Evolutionary conservation across 352 stramenopile species (phyloP), one percentile per base, ranked within the genome.

Genomic region (Globisporangium ultimum): DNA sequence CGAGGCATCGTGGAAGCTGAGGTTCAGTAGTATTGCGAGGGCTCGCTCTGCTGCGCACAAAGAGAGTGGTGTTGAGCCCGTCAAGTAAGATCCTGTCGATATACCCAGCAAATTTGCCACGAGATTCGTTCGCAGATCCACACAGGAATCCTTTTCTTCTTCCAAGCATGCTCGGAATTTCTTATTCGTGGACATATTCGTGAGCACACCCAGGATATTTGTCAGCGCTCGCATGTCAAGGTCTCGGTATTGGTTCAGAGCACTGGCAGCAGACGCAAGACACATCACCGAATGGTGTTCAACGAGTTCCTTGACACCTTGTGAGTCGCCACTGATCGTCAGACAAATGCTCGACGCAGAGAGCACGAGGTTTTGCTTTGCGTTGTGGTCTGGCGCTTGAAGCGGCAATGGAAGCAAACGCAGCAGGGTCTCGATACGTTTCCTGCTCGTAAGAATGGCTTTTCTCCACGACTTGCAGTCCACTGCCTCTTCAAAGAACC

Each of bases 391-490:
- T 3, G 14, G 40, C 8, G 1, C 7, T 46, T 18, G 28, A 10
- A 38, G 22, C 2, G 2, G 14, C 21, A 59, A 10, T 45, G 62
- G 36, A 28, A 80, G 51, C 21, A 67, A 43, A 36, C 24, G 13
- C 1, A 84, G 48, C 0, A 87, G 60, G 13, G 52, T 53, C 0
- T n/a, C 18, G 0, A 85, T 22, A 2, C 68, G 47, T 0, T 63
- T 24, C 14, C 61, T 28, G 0, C 63, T 70, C 6, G 63, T 49
- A 7, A 68, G 55, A 2, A 89, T 38, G 0, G 63, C 41, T 20
- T 70, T 81, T 48, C 74, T 70, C 82, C 82, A 92, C 36, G 74
- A 75, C 46, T 89, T 88, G 15, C 68, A 78, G 20, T 76, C 76
- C 11, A 87, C 58, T 0, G 64, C 64, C 49, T 85, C 68, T 21